phyloP scores from a whole-genome alignment of 2,329 filamentous ascomycete species.

The Microdochium trichocladiopsis region DNA sequence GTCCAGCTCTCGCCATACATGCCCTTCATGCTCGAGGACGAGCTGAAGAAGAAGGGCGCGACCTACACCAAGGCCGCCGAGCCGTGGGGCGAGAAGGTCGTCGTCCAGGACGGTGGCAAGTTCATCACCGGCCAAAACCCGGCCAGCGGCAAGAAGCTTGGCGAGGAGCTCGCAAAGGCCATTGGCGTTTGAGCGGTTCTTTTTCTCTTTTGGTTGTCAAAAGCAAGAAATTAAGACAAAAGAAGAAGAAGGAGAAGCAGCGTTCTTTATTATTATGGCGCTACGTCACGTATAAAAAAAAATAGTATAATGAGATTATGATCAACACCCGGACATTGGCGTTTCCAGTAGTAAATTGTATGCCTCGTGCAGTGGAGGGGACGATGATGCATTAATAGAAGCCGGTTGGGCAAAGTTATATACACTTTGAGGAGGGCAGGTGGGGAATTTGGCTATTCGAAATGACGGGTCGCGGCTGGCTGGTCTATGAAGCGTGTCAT shows the following conservation, averaged over 20 bases:
- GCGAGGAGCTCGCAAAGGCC: slow-evolving; percentile 41
- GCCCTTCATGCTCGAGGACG: slow-evolving; percentile 56
- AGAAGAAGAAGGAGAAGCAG: neutral
- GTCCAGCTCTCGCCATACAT: slow-evolving; percentile 30
- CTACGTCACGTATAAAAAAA: neutral
- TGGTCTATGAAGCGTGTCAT: too few relatives aligned
- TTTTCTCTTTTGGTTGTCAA: neutral
- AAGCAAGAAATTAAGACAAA: too few relatives aligned
- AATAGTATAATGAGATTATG: neutral
- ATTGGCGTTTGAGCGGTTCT: slow-evolving; percentile 15
- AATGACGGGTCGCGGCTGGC: too few relatives aligned
- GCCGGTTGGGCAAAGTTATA: too few relatives aligned
- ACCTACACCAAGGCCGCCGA: slow-evolving; percentile 48
- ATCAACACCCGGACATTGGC: too few relatives aligned
- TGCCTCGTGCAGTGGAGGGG: too few relatives aligned
- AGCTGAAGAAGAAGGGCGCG: slow-evolving; percentile 42
- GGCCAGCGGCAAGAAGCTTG: slow-evolving; percentile 41
- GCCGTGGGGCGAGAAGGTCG: slow-evolving; percentile 40
- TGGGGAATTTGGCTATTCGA: too few relatives aligned
- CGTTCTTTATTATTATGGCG: too few relatives aligned
- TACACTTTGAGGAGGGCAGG: too few relatives aligned
- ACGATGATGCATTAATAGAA: too few relatives aligned
- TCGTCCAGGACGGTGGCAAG: slow-evolving; percentile 36
- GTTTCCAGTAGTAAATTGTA: too few relatives aligned
- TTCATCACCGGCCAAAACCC: slow-evolving; percentile 55